Evolutionary conservation across 345 rosid genomes (phyloP), one percentile per base, ranked within the genome.

Genomic region (Luvunga scandens): DNA sequence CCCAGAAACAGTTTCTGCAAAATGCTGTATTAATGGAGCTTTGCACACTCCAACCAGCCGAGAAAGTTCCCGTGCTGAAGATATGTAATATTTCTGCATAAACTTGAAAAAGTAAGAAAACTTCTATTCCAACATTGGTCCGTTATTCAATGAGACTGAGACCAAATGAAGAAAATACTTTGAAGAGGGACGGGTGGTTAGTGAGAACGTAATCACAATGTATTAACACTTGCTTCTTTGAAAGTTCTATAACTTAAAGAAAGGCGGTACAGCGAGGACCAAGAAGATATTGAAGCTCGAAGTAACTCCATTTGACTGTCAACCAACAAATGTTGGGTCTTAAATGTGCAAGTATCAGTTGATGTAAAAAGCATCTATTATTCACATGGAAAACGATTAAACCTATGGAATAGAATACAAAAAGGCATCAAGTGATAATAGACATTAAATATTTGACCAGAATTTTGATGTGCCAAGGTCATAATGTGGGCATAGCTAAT

Each of bases 11-110:
- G 97, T 89, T 85, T 94, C 98, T 28, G 97, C 71, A 84, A 94
- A 94, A 86, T 91, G 90, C 67, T 94, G 98, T 66, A 93, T 89
- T 53, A 89, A 82, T 63, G 98, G 98, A 68, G 91, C 97, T 89
- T 87, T 89, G 86, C 92, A 88, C 34, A 91, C 92, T 85, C 97
- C 97, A 76, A 85, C 85, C 82, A 94, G 79, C 69, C 97, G 81
- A 0, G 98, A 81, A 53, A 94, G 89, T 76, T 94, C 97, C 78
- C 95, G 81, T 22, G 94, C 97, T 50, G 69, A 42, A 22, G 75
- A 39, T 30, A 60, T 60, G 80, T 77, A 77, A 59, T 69, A 62
- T 69, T 60, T 69, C 79, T 76, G 66, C 61, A 76, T 7, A 42
- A 16, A 22, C 8, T 5, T 4, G 21, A 74, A 28, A 28, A 1